Evolutionary conservation across 2,329 filamentous ascomycete genomes (phyloP), one percentile per base, ranked within the genome.

Genomic region (Ophiostoma quercus): DNA sequence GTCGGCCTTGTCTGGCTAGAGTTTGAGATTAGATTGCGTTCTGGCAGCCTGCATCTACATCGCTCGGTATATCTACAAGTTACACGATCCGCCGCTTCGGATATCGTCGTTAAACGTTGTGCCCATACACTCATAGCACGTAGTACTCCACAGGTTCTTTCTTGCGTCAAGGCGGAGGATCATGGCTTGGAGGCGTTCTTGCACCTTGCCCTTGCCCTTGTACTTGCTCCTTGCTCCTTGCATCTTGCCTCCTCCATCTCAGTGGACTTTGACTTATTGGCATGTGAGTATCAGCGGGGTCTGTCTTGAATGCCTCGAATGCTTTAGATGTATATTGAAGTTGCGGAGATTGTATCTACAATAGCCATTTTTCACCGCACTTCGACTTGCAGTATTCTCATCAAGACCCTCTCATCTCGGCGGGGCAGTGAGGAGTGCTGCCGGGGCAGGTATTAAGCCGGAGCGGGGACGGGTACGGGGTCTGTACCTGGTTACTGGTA

Each of bases 21-120:
- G 51, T 57, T 57, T 57, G 51, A 57, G 51, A 57, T 57, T 57
- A 57, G 51, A 57, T 57, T 57, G 22, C 51, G 22, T 11, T 25
- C 22, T 57, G 1, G 51, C n/a, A 57, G 9, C n/a, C 51, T 57
- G 51, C 51, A 57, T 57, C 19, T 2, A 22, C 12, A 57, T 25
- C 22, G 22, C 51, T 47, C 43, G 43, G 43, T 47, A 57, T 11
- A 57, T 57, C n/a, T 25, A 57, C 22, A 57, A 25, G 51, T 29
- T 57, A 57, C 51, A 57, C 51, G n/a, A 25, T 57, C 43, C 16
- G 6, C 43, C 16, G 43, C 43, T 47, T 47, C 51, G 51, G 51
- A 57, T 57, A n/a, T 57, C n/a, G 51, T 57, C 51, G 22, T 57
- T 25, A n/a, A 25, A 57, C 51, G 22, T 57, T 25, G 51, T 57